Evolutionary conservation across 495 filamentous ascomycete genomes (phyloP), one percentile per base, ranked within the genome.

Genomic region (Neurospora cerealis): DNA sequence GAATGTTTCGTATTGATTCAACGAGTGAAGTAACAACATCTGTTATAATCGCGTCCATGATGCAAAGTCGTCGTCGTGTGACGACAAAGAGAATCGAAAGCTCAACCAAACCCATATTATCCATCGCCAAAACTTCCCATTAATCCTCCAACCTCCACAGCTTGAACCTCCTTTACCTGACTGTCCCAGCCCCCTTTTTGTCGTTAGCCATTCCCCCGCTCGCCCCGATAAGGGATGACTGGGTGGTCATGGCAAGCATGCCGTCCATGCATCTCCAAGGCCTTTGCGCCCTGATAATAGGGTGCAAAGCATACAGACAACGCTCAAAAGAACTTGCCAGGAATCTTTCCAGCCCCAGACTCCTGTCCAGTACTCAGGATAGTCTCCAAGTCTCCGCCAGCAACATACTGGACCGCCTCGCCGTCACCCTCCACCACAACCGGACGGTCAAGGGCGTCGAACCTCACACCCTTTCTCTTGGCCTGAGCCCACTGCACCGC

Each of bases 371-470:
- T 80, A 0, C 54, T 74, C 40, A 73, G 71, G 69, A 77, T 77
- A 10, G 76, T 72, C 21, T 78, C 77, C 19, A 66, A 66, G 54
- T 62, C 54, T 62, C 28, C 54, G 24, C 54, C 54, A 62, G 13
- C 54, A 34, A 62, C 28, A 34, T 32, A 62, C 13, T 81, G 80
- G 21, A 74, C 77, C 41, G 71, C 69, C 3, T 77, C 71, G 21
- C 77, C 82, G 21, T 73, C 78, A n/a, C 74, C 76, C 19, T 70
- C 76, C 34, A 71, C 54, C 1, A 48, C 70, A 7, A 77, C 72
- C 15, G 89, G 90, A 8, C 83, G 81, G 79, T 93, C 92, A 3
- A 93, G 83, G 19, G 86, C 90, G 77, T 88, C 83, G 75, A 93
- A 93, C 28, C 85, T 78, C 11, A 81, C 79, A 4, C 88, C 89